These are phyloP conservation scores for Naganishia sp. DNA, from an alignment of 1,284 basidiomycete species.

Conservation along the genomic window DNA sequence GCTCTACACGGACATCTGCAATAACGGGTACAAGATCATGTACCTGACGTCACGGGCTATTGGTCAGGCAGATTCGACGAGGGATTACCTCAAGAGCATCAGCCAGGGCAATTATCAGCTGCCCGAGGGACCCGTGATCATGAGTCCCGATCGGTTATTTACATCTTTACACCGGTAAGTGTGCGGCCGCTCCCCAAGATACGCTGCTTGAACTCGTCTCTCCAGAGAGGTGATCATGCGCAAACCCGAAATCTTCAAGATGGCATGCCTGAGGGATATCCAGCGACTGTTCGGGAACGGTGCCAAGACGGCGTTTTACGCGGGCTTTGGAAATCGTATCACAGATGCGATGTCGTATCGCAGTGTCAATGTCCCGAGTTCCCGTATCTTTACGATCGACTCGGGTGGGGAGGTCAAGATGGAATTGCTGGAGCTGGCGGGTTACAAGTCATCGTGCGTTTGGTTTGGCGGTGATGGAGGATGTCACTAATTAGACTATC, in stretches of 20 bases:
- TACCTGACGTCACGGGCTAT: slow-evolving; percentile 98
- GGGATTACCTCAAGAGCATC: slow-evolving; percentile 93
- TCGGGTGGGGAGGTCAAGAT: slow-evolving; percentile 94
- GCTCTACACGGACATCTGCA: slow-evolving; percentile 91
- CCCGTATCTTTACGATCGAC: slow-evolving; percentile 97
- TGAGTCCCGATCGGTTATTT: slow-evolving; percentile 97
- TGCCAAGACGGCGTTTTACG: slow-evolving; percentile 76
- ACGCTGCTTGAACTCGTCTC: neutral
- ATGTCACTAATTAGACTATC: neutral
- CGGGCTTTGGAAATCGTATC: slow-evolving; percentile 97
- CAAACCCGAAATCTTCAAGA: slow-evolving; percentile 99
- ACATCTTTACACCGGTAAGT: slow-evolving; percentile 86
- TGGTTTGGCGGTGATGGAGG: neutral
- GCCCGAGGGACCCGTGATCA: slow-evolving; percentile 97
- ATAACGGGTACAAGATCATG: slow-evolving; percentile 98
- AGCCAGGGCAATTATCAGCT: slow-evolving; percentile 94
- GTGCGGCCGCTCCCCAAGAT: slow-evolving; percentile 7
- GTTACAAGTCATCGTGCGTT: slow-evolving; percentile 90
- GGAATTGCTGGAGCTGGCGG: slow-evolving; percentile 90
- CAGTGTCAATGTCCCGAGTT: slow-evolving; percentile 90
- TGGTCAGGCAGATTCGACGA: slow-evolving; percentile 95
- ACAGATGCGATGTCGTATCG: slow-evolving; percentile 97
- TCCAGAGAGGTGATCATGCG: slow-evolving; percentile 93
- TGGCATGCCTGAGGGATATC: slow-evolving; percentile 97
- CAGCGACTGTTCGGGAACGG: slow-evolving; percentile 82